These are phyloP conservation scores for Saksenaea oblongispora DNA, from an alignment of 371 early-diverging fungal species.

Conservation along the genomic window DNA sequence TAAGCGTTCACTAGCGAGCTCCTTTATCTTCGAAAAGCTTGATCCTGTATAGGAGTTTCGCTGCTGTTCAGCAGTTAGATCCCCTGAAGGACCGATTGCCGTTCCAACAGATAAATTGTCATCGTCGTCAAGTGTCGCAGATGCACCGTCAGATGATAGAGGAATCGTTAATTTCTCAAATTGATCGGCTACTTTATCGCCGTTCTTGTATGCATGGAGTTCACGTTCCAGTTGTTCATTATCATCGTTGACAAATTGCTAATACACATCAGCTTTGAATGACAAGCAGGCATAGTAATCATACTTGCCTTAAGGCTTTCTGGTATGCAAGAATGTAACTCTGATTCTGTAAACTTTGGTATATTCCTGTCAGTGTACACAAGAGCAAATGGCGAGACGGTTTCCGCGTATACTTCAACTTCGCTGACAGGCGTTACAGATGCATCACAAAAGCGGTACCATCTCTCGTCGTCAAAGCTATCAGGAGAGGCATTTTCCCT, in stretches of 20 bases:
- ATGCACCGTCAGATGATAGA: conserved; percentile 9
- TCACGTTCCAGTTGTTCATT: conserved; percentile 27
- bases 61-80: background rate
- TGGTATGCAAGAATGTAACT: conserved; percentile 21
- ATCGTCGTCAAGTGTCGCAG: conserved; percentile 5
- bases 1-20: background rate
- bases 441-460: conserved; percentile 51
- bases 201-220: conserved; percentile 12
- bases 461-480: conserved; percentile 16
- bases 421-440: conserved; percentile 29
- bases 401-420: conserved; percentile 30
- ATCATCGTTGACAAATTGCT: conserved; percentile 32
- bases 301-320: conserved; percentile 24
- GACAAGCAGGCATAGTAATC: background rate
- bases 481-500: conserved; percentile 16
- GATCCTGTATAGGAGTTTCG: conserved; percentile 11
- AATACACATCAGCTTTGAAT: background rate
- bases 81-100: conserved; percentile 14
- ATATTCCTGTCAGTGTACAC: conserved; percentile 29
- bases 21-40: conserved; percentile 14
- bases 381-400: conserved; percentile 26
- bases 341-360: conserved; percentile 10
- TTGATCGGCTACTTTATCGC: background rate
- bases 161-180: background rate
- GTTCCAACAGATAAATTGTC: conserved; percentile 28